A percentile compares a stretch with the other conserved stretches of the same genome.
Evolutionary conservation across 2,329 filamentous ascomycete species (phyloP).

Genomic region (Byssothecium circinans): DNA sequence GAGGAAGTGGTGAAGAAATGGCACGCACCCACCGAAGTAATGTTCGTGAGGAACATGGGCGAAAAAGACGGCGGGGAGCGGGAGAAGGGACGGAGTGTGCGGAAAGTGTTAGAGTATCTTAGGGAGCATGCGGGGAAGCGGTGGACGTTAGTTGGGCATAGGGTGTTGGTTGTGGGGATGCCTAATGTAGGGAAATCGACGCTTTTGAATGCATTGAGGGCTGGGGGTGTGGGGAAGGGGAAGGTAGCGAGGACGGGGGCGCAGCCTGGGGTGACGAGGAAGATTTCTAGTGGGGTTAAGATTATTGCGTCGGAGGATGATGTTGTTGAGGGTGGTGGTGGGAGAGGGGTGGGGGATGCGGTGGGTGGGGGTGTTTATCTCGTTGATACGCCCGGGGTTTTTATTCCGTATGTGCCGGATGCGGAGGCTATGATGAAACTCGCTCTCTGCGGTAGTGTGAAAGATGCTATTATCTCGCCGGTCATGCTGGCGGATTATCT

Average conservation of each 20-base stretch:
- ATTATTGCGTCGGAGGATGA: slow-evolving; percentile 62
- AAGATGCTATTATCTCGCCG: slow-evolving; percentile 79
- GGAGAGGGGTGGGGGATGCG: slow-evolving; percentile 7
- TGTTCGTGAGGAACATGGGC: slow-evolving; percentile 53
- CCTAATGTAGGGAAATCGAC: slow-evolving; percentile 97
- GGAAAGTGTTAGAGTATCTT: slow-evolving; percentile 53
- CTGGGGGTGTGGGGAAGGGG: slow-evolving; percentile 63
- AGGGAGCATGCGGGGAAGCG: slow-evolving; percentile 53
- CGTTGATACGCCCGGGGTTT: slow-evolving; percentile 91
- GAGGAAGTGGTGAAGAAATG: slow-evolving; percentile 57
- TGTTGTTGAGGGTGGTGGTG: slow-evolving; percentile 20
- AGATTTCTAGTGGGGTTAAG: slow-evolving; percentile 80
- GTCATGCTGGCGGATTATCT: slow-evolving; percentile 87
- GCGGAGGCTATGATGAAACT: slow-evolving; percentile 91
- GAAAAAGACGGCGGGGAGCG: slow-evolving; percentile 30
- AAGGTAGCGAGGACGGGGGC: slow-evolving; percentile 83
- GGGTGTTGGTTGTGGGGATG: slow-evolving; percentile 91
- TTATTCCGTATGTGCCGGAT: slow-evolving; percentile 86
- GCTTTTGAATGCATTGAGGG: slow-evolving; percentile 83
- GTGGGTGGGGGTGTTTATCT: slow-evolving; percentile 70
- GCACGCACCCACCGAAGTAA: slow-evolving; percentile 55
- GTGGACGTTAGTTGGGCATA: slow-evolving; percentile 74
- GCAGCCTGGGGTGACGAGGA: slow-evolving; percentile 87
- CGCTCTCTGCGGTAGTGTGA: slow-evolving; percentile 87
- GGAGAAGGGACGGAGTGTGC: slow-evolving; percentile 22